Base-by-base conservation (phyloP, 208 protist genomes). In the Tritrichomonas musculus region DNA sequence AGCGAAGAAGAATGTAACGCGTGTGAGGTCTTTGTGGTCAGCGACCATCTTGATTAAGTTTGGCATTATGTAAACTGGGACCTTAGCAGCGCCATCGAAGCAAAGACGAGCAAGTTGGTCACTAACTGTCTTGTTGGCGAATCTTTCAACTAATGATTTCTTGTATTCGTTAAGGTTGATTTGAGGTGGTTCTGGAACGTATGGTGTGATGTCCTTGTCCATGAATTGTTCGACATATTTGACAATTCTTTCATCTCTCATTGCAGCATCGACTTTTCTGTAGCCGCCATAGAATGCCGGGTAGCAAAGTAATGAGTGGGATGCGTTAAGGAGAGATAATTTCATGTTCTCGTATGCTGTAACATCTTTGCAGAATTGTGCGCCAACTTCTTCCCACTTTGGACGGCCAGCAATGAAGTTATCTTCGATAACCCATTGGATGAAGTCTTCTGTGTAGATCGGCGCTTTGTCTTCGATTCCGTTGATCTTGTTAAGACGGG, bases 401-500 rank as follows among this genome's bases (percentile, higher is more conserved):
- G 93, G 93, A 44, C 93, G 92, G 1, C 93, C 93, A 20, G 41
- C n/a, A 36, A 92, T 47, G 93, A 94, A 94, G 30, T 53, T 57
- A 92, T 94, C 93, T 75, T 94, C 93, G 80, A 94, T 93, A 3
- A 94, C 84, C 93, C 93, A 94, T 55, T 94, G 93, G 13, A 53
- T 64, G 75, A 93, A 94, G 17, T 64, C 53, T 73, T 94, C 93
- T 8, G 72, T 55, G 41, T 53, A 53, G 33, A 94, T 92, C 20
- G 72, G 77, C 47, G 53, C 53, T 22, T 60, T 53, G 57, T 93
- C 80, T 33, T 57, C 30, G 22, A 93, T 80, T 25, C 80, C 93
- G 41, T 93, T 72, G 9, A 4, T 11, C 4, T n/a, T 5, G 25
- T n/a, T 47, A n/a, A 93, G 27, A 5, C 30, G 3, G 13, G 65